A percentile compares a stretch with the other conserved stretches of the same genome.
Evolutionary conservation across 805 yeast species (phyloP).

Genomic region (Candida parachauliodes): DNA sequence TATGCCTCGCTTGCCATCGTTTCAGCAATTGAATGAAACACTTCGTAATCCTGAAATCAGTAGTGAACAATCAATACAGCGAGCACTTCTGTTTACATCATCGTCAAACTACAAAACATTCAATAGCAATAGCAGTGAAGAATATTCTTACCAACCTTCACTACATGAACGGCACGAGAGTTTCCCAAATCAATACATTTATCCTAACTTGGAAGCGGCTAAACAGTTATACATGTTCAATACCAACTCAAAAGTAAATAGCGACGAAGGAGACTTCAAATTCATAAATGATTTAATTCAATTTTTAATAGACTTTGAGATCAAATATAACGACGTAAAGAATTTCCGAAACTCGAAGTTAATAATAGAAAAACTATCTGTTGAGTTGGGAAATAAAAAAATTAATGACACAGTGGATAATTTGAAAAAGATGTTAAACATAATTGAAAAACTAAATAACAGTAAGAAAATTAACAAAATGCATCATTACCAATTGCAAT

Average conservation of each 20-base stretch:
- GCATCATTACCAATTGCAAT: conserved; percentile 1
- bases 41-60: conserved; percentile 5
- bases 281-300: conserved; percentile 8
- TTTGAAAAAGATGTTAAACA: conserved; percentile 4
- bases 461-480: neutral
- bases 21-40: conserved; percentile 10
- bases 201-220: conserved; percentile 5
- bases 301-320: conserved; percentile 9
- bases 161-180: conserved; percentile 8
- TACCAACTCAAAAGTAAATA: neutral
- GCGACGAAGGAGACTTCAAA: conserved; percentile 1
- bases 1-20: conserved; percentile 10
- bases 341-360: neutral
- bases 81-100: neutral
- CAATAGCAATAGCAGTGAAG: conserved; percentile 3
- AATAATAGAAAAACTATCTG: conserved; percentile 1
- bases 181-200: conserved; percentile 7
- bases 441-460: conserved; percentile 8
- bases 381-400: conserved; percentile 5
- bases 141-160: conserved; percentile 4
- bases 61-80: neutral
- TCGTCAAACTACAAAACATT: neutral
- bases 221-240: conserved; percentile 3
- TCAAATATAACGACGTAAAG: conserved; percentile 5
- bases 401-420: conserved; percentile 6